A percentile compares a stretch with the other conserved stretches of the same genome.
Evolutionary conservation across 495 filamentous ascomycete species (phyloP).

Genomic region (Penicillium psychrofluorescens): DNA sequence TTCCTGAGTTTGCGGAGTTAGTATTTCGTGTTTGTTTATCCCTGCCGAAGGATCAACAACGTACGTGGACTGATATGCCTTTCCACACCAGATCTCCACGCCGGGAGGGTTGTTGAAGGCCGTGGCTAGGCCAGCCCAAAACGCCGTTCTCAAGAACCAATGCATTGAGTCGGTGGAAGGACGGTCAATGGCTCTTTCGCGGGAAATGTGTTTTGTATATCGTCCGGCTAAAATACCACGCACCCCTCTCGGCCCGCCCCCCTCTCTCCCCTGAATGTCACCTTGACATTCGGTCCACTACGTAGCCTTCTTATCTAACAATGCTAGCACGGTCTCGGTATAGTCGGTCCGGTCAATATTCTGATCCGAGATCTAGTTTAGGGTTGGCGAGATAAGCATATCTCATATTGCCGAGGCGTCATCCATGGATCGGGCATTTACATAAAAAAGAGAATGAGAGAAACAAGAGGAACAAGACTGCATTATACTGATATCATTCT

Average conservation of each 20-base stretch:
- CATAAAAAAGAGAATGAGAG: not conserved
- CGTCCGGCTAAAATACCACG: too few relatives aligned
- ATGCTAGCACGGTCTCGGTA: too few relatives aligned
- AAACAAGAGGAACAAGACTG: conserved; percentile 2
- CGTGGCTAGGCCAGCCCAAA: conserved; percentile 3
- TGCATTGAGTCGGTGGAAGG: not conserved
- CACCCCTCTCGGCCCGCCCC: conserved; percentile 7
- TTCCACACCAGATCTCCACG: conserved; percentile 49
- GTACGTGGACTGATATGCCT: conserved; percentile 46
- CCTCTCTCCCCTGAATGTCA: conserved; percentile 10
- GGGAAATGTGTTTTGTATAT: too few relatives aligned
- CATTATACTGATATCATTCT: conserved; percentile 26
- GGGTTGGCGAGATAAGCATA: too few relatives aligned
- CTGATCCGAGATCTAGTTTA: too few relatives aligned
- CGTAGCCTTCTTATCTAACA: too few relatives aligned
- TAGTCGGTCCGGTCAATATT: too few relatives aligned
- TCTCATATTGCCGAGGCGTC: too few relatives aligned
- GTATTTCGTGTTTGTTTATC: not conserved
- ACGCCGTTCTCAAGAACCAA: not conserved
- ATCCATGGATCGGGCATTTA: too few relatives aligned
- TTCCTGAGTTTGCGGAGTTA: conserved; percentile 25
- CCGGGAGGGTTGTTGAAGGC: conserved; percentile 22
- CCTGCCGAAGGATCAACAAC: too few relatives aligned
- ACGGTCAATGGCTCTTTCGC: too few relatives aligned
- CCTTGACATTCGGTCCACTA: not conserved